Evolutionary conservation across 345 rosid genomes (phyloP).

Genomic region (Fremontodendron californicum): DNA sequence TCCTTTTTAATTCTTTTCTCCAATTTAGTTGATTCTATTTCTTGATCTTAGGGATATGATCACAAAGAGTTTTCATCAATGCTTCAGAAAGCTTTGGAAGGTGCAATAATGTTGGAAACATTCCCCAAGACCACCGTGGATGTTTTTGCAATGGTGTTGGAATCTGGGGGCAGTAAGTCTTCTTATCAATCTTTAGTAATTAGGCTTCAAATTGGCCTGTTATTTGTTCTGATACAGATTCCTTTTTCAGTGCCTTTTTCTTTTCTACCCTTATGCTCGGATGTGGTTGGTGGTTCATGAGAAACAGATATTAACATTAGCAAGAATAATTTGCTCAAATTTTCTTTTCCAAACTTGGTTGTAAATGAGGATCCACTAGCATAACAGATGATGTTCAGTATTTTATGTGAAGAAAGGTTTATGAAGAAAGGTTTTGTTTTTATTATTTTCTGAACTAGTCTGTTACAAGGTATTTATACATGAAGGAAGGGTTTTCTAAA

Average conservation of each 20-base stretch:
- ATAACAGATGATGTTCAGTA: background rate
- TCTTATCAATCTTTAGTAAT: background rate
- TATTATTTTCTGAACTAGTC: too few species aligned
- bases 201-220: slow-evolving; percentile 9
- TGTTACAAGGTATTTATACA: too few species aligned
- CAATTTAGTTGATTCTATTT: slow-evolving; percentile 13
- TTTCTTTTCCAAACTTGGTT: background rate
- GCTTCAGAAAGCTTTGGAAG: slow-evolving; percentile 95
- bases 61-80: slow-evolving; percentile 72
- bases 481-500: too few species aligned
- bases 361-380: background rate
- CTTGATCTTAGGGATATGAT: slow-evolving; percentile 56
- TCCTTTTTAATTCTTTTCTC: background rate
- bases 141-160: slow-evolving; percentile 90
- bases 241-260: background rate
- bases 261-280: background rate
- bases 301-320: background rate
- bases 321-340: background rate
- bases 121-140: slow-evolving; percentile 96
- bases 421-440: too few species aligned
- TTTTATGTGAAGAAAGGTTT: too few species aligned
- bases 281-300: background rate
- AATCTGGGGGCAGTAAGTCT: slow-evolving; percentile 95
- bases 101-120: slow-evolving; percentile 73
- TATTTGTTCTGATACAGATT: background rate